Evolutionary conservation across 108 stramenopile genomes (phyloP).

Genomic region (Chaetoceros tenuissimus): DNA sequence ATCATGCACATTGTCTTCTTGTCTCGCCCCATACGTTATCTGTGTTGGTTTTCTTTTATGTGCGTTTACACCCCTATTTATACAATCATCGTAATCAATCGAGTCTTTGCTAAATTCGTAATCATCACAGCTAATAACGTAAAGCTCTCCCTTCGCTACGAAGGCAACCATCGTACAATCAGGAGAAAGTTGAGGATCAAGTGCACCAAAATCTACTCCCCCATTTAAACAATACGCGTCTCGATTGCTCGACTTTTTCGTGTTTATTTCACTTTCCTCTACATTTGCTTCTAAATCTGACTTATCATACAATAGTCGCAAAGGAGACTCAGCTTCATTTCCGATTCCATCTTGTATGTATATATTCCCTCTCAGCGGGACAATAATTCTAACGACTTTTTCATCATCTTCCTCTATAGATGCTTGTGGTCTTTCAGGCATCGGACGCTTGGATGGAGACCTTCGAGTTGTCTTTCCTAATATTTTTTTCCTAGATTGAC

Average conservation of each 20-base stretch:
- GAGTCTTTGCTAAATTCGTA: not conserved
- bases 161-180: constrained; percentile 58
- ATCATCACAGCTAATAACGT: constrained; percentile 23
- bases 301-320: constrained; percentile 42
- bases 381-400: constrained; percentile 32
- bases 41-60: constrained; percentile 1
- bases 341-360: constrained; percentile 53
- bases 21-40: constrained; percentile 4
- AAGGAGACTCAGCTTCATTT: constrained; percentile 11
- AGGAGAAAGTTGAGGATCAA: constrained; percentile 61
- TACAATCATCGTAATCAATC: not conserved
- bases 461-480: not conserved
- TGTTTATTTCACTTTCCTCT: constrained; percentile 2
- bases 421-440: too few species aligned
- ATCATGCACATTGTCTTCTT: not conserved
- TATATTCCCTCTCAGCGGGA: constrained; percentile 48
- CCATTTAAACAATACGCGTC: not conserved
- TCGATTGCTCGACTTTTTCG: not conserved
- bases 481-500: not conserved
- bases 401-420: not conserved
- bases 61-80: not conserved
- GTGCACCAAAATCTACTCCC: constrained; percentile 20
- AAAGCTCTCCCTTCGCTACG: constrained; percentile 50
- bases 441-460: not conserved
- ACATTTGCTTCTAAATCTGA: constrained; percentile 14